Percentiles rank a stretch among this genome's conserved stretches.
These are phyloP conservation scores for Aspergillus pseudotamarii DNA, from an alignment of 2,329 filamentous ascomycete genomes.

Conservation along the genomic window DNA sequence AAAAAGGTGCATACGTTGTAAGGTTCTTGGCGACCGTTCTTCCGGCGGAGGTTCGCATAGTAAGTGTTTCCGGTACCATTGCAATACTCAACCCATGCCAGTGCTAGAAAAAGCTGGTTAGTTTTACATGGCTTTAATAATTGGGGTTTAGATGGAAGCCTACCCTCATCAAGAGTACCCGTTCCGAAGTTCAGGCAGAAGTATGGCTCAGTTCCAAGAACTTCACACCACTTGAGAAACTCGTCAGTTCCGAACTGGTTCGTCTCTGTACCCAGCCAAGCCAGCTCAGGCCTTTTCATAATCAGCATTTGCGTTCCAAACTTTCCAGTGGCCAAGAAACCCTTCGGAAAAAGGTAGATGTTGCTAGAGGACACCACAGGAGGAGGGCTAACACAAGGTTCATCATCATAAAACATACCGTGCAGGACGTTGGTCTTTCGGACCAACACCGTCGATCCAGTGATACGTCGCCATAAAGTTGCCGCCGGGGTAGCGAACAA, in stretches of 20 bases:
- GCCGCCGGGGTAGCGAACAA: constrained; percentile 79
- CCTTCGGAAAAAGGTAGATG: background rate
- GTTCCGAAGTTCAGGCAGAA: constrained; percentile 81
- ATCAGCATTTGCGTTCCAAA: background rate
- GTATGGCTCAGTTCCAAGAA: constrained; percentile 75
- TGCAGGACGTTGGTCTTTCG: constrained; percentile 66
- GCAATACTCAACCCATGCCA: constrained; percentile 86
- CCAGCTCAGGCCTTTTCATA: constrained; percentile 66
- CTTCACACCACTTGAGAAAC: constrained; percentile 79
- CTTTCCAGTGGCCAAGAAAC: background rate
- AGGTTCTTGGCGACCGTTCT: constrained; percentile 74
- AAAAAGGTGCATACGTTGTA: constrained; percentile 58
- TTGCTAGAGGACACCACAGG: background rate
- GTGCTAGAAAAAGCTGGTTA: constrained; percentile 42
- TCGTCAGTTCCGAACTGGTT: constrained; percentile 86
- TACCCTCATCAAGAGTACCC: constrained; percentile 61
- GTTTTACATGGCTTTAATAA: background rate
- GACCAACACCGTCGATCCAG: constrained; percentile 81
- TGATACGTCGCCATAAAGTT: constrained; percentile 86
- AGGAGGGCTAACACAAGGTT: background rate
- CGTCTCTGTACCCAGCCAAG: constrained; percentile 75
- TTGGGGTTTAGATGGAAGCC: too few relatives aligned
- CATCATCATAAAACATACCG: constrained; percentile 38
- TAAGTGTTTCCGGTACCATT: constrained; percentile 76
- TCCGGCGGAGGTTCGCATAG: constrained; percentile 77